phyloP scores from a whole-genome alignment of 768 basidiomycete genomes.

The Daedaleopsis nitida region DNA sequence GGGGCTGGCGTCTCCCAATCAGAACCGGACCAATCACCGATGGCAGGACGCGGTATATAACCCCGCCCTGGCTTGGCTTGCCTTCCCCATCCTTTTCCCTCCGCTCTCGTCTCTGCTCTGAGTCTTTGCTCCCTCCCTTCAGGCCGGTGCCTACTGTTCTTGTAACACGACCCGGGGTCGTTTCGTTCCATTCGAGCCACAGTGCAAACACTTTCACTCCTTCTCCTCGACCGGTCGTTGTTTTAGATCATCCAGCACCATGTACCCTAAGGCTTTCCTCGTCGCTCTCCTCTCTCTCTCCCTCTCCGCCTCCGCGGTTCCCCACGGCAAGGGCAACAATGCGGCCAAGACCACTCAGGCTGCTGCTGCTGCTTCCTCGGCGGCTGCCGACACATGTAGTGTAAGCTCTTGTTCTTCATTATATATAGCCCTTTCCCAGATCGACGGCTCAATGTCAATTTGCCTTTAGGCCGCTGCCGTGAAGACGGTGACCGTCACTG shows the following conservation, averaged over 20 bases:
- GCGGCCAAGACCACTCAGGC: neutral
- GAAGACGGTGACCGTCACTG: slow-evolving; percentile 37
- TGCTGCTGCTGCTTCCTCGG: neutral
- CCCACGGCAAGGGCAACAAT: slow-evolving; percentile 18
- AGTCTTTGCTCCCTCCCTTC: slow-evolving; percentile 22
- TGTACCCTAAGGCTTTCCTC: slow-evolving; percentile 44
- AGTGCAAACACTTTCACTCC: slow-evolving; percentile 35
- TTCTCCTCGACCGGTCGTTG: slow-evolving; percentile 25
- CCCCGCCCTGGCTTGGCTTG: slow-evolving; percentile 5
- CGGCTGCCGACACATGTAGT: neutral
- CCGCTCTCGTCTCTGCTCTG: slow-evolving; percentile 27
- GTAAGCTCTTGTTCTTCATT: slow-evolving; percentile 25
- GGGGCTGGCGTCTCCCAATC: neutral
- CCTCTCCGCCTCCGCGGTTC: slow-evolving; percentile 35
- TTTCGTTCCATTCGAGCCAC: slow-evolving; percentile 42
- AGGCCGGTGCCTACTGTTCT: slow-evolving; percentile 48
- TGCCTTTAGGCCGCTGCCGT: slow-evolving; percentile 21
- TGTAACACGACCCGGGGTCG: slow-evolving; percentile 58
- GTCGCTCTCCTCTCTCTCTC: slow-evolving; percentile 44
- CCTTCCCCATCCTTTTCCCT: slow-evolving; percentile 17
- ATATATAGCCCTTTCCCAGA: slow-evolving; percentile 9
- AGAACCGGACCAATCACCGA: slow-evolving; percentile 12
- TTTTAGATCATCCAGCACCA: slow-evolving; percentile 31
- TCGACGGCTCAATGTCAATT: slow-evolving; percentile 19
- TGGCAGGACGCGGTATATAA: slow-evolving; percentile 14